Evolutionary conservation across 2,329 filamentous ascomycete genomes (phyloP), one percentile per base, ranked within the genome.

Genomic region (Hypoxylon sp.): DNA sequence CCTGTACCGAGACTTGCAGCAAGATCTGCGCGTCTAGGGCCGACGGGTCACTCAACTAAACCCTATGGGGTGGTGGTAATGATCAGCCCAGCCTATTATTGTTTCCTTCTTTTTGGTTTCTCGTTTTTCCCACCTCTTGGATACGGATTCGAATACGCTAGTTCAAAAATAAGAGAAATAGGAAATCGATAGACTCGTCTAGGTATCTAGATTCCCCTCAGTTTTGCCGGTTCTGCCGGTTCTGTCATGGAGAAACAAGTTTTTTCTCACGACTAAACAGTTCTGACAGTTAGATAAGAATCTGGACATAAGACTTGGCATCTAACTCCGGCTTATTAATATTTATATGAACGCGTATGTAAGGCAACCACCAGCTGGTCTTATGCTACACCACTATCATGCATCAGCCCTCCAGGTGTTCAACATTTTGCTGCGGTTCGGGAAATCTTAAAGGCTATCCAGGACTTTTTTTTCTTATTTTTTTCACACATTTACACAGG

Each of bases 1-100:
- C 57, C 30, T 66, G 65, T 70, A 68, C 68, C 68, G 68, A 70
- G 68, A 70, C 68, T 55, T 70, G 68, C 68, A 70, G 62, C 51
- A 63, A 58, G 68, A 70, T 70, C 68, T 70, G 68, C 68, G 60
- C 30, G 59, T 68, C 65, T 38, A 70, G 68, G 68, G 60, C 68
- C 68, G 68, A 70, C 19, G 32, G 61, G 36, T 34, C 25, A 46
- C 30, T 36, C 21, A 63, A 60, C 34, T 17, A 36, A 60, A 67
- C 64, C 60, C 67, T 67, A 63, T 19, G 50, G 53, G 51, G 60
- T 67, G 50, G 45, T 52, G 23, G 30, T 56, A 62, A 49, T 36
- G 30, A 63, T 28, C 21, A 63, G 36, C 46, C 43, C 43, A 57
- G 56, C 51, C 19, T 5, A 63, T 36, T 56, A 48, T 55, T 51